Conservation (phyloP, 768 basidiomycete genomes). For the Rhodotorula taiwanensis region DNA sequence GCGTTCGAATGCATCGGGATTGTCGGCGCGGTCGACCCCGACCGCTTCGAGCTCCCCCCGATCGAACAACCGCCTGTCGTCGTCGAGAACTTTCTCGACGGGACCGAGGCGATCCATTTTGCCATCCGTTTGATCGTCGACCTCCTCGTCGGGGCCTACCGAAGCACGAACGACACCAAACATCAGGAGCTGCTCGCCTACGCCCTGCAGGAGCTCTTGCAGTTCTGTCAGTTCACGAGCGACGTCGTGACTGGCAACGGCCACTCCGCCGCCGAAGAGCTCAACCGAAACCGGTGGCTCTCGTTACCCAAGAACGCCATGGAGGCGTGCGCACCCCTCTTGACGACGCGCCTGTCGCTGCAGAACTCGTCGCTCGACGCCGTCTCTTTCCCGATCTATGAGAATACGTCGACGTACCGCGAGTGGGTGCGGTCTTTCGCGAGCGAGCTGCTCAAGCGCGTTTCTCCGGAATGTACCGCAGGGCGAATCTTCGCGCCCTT, state of each 20-base stretch:
- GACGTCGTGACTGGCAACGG: conserved; percentile 55
- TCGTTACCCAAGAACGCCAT: conserved; percentile 70
- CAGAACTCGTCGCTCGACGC: conserved; percentile 40
- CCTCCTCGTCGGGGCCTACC: conserved; percentile 79
- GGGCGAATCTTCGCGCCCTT: conserved; percentile 70
- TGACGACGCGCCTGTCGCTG: conserved; percentile 56
- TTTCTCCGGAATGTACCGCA: conserved; percentile 32
- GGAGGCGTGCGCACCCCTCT: conserved; percentile 76
- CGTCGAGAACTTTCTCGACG: conserved; percentile 70
- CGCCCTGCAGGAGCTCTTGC: conserved; percentile 82
- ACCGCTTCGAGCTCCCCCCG: conserved; percentile 66
- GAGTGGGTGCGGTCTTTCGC: conserved; percentile 96
- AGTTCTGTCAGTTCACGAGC: conserved; percentile 76
- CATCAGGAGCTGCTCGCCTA: conserved; percentile 85
- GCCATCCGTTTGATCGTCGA: conserved; percentile 78
- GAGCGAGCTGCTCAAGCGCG: conserved; percentile 60
- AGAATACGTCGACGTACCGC: conserved; percentile 67
- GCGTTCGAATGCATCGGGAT: conserved; percentile 87
- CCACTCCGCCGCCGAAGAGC: not conserved
- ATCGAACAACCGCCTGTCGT: conserved; percentile 59
- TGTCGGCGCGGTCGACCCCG: conserved; percentile 89
- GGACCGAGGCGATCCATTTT: conserved; percentile 67
- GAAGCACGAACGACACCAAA: conserved; percentile 85
- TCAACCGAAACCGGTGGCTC: conserved; percentile 57
- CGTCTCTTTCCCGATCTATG: conserved; percentile 68